Conservation (phyloP, 1,284 basidiomycete genomes). For the Malassezia psittaci region DNA sequence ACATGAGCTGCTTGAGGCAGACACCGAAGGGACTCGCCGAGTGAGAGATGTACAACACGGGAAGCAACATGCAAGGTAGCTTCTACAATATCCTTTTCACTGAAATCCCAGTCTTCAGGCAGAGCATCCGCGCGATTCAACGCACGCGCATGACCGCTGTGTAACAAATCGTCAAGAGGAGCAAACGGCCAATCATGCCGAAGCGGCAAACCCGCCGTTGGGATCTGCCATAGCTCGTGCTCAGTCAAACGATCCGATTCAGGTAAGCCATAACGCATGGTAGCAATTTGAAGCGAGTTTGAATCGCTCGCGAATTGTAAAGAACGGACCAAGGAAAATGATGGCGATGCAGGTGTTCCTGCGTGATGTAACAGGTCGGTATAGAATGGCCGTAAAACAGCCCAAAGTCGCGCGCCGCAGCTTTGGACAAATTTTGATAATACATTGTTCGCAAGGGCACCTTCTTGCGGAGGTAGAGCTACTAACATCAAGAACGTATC, state of each 20-base stretch:
- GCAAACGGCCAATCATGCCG: conserved; percentile 62
- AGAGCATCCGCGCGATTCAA: conserved; percentile 59
- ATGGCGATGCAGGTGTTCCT: conserved; percentile 22
- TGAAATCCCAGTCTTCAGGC: conserved; percentile 65
- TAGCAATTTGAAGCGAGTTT: background rate
- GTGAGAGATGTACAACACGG: conserved; percentile 31
- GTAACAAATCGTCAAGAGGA: conserved; percentile 68
- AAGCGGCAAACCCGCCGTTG: conserved; percentile 57
- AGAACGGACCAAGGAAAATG: conserved; percentile 36
- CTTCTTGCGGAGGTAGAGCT: background rate
- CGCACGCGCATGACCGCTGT: conserved; percentile 31
- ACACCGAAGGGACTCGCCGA: conserved; percentile 53
- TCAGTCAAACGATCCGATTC: conserved; percentile 34
- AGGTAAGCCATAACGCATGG: conserved; percentile 4
- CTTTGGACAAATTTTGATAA: background rate
- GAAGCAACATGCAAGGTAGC: conserved; percentile 58
- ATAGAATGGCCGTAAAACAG: conserved; percentile 7
- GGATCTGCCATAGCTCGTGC: conserved; percentile 49
- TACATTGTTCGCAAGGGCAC: background rate
- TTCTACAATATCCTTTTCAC: conserved; percentile 67
- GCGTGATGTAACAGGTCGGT: conserved; percentile 13
- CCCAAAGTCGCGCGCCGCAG: background rate
- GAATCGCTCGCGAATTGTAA: conserved; percentile 15
- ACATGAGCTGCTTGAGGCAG: conserved; percentile 25
- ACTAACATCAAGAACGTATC: background rate